Base-by-base conservation (phyloP, 2,329 filamentous ascomycete species). In the Trichoderma cornu-damae region DNA sequence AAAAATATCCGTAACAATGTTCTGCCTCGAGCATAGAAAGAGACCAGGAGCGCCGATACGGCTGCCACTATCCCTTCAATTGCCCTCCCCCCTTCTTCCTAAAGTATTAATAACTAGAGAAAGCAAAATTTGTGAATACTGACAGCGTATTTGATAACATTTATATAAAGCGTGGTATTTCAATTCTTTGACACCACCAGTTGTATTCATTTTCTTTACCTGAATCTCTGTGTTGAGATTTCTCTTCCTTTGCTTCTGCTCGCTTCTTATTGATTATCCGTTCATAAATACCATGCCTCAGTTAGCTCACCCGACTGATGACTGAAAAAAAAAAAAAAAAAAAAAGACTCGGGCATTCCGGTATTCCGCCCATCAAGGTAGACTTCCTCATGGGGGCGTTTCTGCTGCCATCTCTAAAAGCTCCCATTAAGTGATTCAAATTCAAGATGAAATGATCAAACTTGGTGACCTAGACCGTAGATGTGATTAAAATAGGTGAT, bases 341-440 rank as follows among this genome's bases (percentile, higher is more conserved):
- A 16, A 2, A 16, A 28, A 1, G 7, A n/a, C 12, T n/a, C 42
- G 49, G 49, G 49, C 4, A 22, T 51, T 7, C 16, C 49, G 49
- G 49, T 3, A 22, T 51, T 7, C 16, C 49, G 12, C 49, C 49
- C 16, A 40, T 51, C 26, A 11, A 22, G 37, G 26, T 26, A 7
- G 49, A 51, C 12, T 51, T 51, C 16, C 49, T 51, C 24, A 51
- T 51, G 49, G 49, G 35, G 42, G 53, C 1, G 53, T 56, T 18
- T 56, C 53, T 12, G 53, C 42, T 1, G 40, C 43, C 22, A 34
- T 56, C 32, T 56, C 53, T 18, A 56, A 56, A 56, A 56, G 14
- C 52, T 56, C n/a, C 52, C n/a, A n/a, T n/a, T n/a, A n/a, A n/a
- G n/a, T 56, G 7, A 49, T 48, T n/a, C 42, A 56, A 16, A 56